Evolutionary conservation across 306 rosid species (phyloP).

Genomic region (Trifolium repens): DNA sequence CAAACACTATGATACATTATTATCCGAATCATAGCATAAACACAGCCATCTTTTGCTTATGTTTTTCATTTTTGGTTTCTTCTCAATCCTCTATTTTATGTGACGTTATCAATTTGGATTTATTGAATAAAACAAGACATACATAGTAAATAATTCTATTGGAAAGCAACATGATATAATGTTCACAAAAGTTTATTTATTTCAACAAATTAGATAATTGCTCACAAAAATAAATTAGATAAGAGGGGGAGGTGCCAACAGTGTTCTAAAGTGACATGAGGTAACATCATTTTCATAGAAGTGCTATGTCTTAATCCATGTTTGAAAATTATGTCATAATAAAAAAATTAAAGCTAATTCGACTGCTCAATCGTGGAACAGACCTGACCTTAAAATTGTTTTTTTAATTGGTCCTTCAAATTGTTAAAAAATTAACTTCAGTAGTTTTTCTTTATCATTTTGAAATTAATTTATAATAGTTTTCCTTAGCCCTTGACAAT

Average conservation of each 20-base stretch:
- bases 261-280: slow-evolving; percentile 28
- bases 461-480: background rate
- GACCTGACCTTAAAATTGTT: background rate
- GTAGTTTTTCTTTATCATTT: background rate
- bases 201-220: background rate
- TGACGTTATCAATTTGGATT: background rate
- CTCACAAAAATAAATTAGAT: background rate
- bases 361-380: slow-evolving; percentile 11
- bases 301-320: slow-evolving; percentile 1
- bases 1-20: background rate
- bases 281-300: slow-evolving; percentile 46
- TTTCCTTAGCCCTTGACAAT: background rate
- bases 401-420: background rate
- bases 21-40: background rate
- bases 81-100: background rate
- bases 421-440: background rate
- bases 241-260: slow-evolving; percentile 5
- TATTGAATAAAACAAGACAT: slow-evolving; percentile 1
- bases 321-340: background rate
- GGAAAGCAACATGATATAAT: background rate
- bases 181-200: background rate
- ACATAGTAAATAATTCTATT: background rate
- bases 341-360: background rate
- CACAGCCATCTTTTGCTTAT: background rate
- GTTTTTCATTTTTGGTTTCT: slow-evolving; percentile 3